Conservation (phyloP, 169 alveolate genomes). For the Plasmodium sp. region DNA sequence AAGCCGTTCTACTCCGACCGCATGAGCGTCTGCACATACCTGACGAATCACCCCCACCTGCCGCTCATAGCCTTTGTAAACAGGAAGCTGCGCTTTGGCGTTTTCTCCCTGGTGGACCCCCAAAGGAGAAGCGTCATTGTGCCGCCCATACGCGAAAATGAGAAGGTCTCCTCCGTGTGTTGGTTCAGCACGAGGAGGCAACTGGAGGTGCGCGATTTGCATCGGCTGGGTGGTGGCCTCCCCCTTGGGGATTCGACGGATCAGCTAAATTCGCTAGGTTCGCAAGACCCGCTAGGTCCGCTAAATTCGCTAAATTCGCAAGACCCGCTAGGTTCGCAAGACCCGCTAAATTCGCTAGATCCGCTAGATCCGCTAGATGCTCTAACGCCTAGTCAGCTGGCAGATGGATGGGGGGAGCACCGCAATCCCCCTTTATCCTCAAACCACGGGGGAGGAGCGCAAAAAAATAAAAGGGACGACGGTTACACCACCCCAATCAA, state of each 20-base stretch:
- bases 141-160: conserved; percentile 47
- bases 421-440: too few relatives aligned
- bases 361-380: too few relatives aligned
- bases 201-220: background rate
- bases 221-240: background rate
- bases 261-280: too few relatives aligned
- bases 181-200: conserved; percentile 29
- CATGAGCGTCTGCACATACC: conserved; percentile 31
- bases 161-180: conserved; percentile 28
- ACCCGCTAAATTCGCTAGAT: too few relatives aligned
- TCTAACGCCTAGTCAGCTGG: background rate
- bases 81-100: conserved; percentile 32
- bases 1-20: conserved; percentile 24
- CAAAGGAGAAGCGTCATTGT: background rate
- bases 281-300: too few relatives aligned
- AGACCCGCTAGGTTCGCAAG: too few relatives aligned
- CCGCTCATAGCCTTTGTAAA: conserved; percentile 56
- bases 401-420: background rate
- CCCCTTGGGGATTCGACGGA: background rate
- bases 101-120: conserved; percentile 1
- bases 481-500: background rate
- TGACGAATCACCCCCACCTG: conserved; percentile 33
- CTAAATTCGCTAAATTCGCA: too few relatives aligned
- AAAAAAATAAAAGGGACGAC: background rate
- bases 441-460: background rate